Evolutionary conservation across 148 eudicot species (phyloP).

Genomic region (Bassia scoparia): DNA sequence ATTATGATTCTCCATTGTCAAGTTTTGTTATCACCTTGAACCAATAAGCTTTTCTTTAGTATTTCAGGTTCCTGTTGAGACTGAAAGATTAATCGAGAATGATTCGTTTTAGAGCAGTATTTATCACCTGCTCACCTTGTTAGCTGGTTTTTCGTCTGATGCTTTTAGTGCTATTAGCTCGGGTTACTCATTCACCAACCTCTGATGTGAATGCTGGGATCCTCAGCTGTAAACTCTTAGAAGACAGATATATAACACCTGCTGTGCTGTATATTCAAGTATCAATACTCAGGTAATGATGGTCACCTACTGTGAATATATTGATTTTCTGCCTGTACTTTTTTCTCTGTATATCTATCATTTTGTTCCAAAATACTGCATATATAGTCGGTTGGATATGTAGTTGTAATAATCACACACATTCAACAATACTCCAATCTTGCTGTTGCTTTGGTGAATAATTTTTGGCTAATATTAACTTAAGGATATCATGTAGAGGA

Average conservation of each 20-base stretch:
- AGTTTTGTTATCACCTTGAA: neutral
- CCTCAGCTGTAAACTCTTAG: constrained; percentile 44
- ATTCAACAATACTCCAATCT: neutral
- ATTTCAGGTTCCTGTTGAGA: constrained; percentile 82
- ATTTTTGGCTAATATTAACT: neutral
- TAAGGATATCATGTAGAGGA: neutral
- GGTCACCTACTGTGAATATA: neutral
- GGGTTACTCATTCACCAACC: constrained; percentile 77
- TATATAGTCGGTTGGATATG: neutral
- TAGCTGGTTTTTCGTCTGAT: constrained; percentile 93
- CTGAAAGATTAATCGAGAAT: constrained; percentile 62
- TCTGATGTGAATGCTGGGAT: constrained; percentile 43
- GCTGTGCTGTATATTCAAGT: constrained; percentile 83
- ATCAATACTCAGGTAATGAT: constrained; percentile 75
- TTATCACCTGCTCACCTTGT: constrained; percentile 68
- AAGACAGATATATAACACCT: constrained; percentile 66
- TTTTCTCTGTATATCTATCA: neutral
- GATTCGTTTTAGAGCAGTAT: constrained; percentile 81
- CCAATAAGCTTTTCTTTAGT: neutral
- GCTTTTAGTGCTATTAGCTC: constrained; percentile 82
- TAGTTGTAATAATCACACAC: neutral
- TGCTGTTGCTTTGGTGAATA: neutral
- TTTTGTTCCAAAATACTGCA: no score
- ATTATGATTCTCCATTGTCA: neutral
- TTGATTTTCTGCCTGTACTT: neutral